Conservation (phyloP, 306 rosid species). For the Biancaea sappan region DNA sequence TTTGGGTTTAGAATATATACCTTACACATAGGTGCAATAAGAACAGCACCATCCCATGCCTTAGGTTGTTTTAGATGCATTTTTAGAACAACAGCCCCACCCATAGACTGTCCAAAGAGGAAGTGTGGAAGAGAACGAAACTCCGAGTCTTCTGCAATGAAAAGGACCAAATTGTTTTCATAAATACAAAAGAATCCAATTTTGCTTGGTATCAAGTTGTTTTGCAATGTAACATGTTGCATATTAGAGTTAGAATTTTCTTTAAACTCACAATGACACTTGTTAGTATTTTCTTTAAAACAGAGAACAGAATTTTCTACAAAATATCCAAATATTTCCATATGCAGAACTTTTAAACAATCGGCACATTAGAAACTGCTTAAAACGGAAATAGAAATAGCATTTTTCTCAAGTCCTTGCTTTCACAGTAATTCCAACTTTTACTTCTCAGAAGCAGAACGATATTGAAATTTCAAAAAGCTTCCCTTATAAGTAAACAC, state of each 20-base stretch:
- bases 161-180: constrained; percentile 24
- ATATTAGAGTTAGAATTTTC: background rate
- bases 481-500: background rate
- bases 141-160: constrained; percentile 61
- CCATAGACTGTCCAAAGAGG: constrained; percentile 88
- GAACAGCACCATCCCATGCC: constrained; percentile 89
- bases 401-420: background rate
- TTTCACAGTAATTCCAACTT: background rate
- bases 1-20: constrained; percentile 50
- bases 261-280: constrained; percentile 8
- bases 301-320: background rate
- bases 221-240: constrained; percentile 2
- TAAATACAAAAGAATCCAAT: constrained; percentile 9
- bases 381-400: background rate
- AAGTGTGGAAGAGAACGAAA: constrained; percentile 66
- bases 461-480: background rate
- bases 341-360: background rate
- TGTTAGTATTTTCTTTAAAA: constrained; percentile 14
- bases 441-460: background rate
- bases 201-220: constrained; percentile 1
- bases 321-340: background rate
- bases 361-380: background rate
- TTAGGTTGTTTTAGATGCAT: constrained; percentile 77
- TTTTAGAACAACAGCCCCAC: constrained; percentile 91
- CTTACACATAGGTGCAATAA: constrained; percentile 97